Percentiles rank a stretch among this genome's conserved stretches.
phyloP scores from a whole-genome alignment of 345 rosid species.

The Capsella bursapastoris region DNA sequence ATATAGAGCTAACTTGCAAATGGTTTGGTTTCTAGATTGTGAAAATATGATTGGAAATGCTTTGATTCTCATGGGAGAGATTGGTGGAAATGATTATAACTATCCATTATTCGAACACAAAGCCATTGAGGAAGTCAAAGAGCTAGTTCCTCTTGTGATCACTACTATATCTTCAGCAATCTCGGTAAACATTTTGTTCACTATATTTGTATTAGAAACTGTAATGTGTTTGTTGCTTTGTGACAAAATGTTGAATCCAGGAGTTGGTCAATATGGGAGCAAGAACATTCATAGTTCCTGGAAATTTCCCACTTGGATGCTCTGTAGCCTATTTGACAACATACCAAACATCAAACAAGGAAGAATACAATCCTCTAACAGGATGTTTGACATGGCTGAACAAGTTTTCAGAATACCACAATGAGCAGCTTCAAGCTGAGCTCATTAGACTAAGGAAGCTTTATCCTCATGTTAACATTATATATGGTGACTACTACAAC shows the following conservation, averaged over 20 bases:
- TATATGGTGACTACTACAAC: conserved; percentile 40
- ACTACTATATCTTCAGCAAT: not conserved
- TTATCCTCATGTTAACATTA: conserved; percentile 31
- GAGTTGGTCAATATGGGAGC: conserved; percentile 3
- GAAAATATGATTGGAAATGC: not conserved
- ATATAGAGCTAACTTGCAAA: not conserved
- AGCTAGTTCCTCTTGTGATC: not conserved
- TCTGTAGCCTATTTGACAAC: not conserved
- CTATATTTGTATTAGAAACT: too few species aligned
- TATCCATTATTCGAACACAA: not conserved
- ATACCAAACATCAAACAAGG: not conserved
- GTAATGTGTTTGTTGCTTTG: not conserved
- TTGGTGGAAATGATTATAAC: not conserved
- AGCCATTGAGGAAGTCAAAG: not conserved
- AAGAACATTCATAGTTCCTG: conserved; percentile 6
- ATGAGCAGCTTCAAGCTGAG: conserved; percentile 31
- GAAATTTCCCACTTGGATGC: not conserved
- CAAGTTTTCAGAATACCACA: conserved; percentile 37
- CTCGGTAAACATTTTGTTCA: not conserved
- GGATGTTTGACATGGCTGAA: conserved; percentile 37
- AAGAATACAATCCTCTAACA: conserved; percentile 20
- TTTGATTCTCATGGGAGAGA: not conserved
- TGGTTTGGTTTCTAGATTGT: not conserved
- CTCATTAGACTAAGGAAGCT: conserved; percentile 8
- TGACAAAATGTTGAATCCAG: not conserved